Conservation (phyloP, 2,329 filamentous ascomycete genomes). For the Hymenoscyphus fructigenus region DNA sequence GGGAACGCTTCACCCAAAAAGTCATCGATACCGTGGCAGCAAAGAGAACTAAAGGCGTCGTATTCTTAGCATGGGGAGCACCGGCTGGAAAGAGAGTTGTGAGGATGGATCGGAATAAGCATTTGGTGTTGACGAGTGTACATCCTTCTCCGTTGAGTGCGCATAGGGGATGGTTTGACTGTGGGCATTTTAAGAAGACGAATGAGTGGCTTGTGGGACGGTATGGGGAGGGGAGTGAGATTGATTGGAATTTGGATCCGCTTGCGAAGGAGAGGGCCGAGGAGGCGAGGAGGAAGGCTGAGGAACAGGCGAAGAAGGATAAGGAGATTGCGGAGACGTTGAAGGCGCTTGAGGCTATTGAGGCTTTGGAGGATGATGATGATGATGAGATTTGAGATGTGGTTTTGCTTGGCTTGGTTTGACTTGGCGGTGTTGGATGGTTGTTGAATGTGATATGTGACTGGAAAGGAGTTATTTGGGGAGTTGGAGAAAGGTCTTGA, state of each 20-base stretch:
- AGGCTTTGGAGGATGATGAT: constrained; percentile 24
- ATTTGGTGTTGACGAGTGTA: constrained; percentile 81
- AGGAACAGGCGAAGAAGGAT: not conserved
- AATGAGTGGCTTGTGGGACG: constrained; percentile 80
- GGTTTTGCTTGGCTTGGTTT: not conserved
- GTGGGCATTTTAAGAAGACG: constrained; percentile 75
- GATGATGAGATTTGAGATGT: not conserved
- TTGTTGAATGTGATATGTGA: not conserved
- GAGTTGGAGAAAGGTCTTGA: not conserved
- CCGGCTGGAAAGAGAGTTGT: constrained; percentile 78
- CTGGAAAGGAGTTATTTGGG: constrained; percentile 1
- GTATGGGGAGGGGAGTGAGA: constrained; percentile 77
- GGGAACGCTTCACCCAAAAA: constrained; percentile 90
- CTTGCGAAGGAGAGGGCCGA: not conserved
- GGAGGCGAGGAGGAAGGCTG: not conserved
- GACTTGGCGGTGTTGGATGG: not conserved
- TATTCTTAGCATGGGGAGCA: constrained; percentile 92
- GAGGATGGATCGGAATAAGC: constrained; percentile 69
- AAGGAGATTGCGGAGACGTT: constrained; percentile 6
- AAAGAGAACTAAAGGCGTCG: constrained; percentile 76
- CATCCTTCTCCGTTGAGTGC: constrained; percentile 95
- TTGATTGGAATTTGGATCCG: constrained; percentile 70
- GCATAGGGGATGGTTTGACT: constrained; percentile 76
- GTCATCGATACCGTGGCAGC: constrained; percentile 85
- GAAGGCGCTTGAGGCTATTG: constrained; percentile 8